Percentiles rank a stretch among this genome's conserved stretches.
Conservation (phyloP, 2,329 filamentous ascomycete genomes). For the Didymella pinodella region DNA sequence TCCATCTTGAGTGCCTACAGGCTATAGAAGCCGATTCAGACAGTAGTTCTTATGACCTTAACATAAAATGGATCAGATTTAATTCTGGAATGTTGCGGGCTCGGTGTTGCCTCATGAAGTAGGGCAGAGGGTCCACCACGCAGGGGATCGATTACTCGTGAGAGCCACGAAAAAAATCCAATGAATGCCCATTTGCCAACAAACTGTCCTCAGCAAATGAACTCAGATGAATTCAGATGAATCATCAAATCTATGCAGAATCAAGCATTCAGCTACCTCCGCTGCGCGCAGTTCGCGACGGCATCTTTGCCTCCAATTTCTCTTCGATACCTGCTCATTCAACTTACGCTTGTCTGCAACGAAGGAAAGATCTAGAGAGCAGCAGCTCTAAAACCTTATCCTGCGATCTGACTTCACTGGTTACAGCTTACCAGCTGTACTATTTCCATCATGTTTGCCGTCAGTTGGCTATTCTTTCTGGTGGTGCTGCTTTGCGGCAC, state of each 20-base stretch:
- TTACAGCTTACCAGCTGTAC: background rate
- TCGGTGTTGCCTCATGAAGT: background rate
- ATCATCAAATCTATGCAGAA: background rate
- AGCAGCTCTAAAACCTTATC: background rate
- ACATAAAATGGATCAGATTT: too few relatives aligned
- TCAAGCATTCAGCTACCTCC: background rate
- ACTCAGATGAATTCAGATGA: background rate
- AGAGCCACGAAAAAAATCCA: background rate
- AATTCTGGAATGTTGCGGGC: too few relatives aligned
- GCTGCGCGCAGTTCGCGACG: background rate
- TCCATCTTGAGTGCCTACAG: background rate
- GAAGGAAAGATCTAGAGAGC: background rate
- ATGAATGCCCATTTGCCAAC: background rate
- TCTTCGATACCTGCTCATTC: background rate
- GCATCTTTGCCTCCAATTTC: background rate
- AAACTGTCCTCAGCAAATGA: background rate
- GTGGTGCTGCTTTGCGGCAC: constrained; percentile 1
- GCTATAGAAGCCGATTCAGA: background rate
- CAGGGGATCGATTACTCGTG: background rate
- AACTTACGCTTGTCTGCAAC: background rate
- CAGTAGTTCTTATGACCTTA: too few relatives aligned
- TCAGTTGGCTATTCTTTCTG: background rate
- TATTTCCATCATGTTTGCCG: background rate
- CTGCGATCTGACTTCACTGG: background rate
- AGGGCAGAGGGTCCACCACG: background rate